Evolutionary conservation across 495 filamentous ascomycete genomes (phyloP), one percentile per base, ranked within the genome.

Genomic region (Astrothelium macrocarpum): DNA sequence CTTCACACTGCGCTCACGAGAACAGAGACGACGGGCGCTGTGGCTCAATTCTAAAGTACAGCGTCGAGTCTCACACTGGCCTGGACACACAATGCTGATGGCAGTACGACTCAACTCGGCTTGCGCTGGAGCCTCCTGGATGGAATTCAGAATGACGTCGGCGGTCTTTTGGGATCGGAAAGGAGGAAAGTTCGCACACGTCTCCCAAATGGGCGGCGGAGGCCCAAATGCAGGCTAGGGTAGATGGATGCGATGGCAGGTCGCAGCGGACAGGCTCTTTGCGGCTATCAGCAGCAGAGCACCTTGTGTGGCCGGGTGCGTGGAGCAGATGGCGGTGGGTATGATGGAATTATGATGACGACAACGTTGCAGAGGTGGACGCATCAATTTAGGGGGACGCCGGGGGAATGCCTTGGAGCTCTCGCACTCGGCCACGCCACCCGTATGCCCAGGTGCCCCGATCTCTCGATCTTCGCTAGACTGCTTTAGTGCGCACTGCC

Each of bases 281-380:
- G 49, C 49, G 49, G 25, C 49, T 56, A 28, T 56, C 49, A 26
- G 49, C n/a, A 49, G 45, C 45, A 18, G 12, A 20, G 45, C 49
- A 56, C 23, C 5, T 56, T 56, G 49, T 56, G 23, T 29, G 25
- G 49, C 49, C 49, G 49, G 49, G 49, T 28, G 49, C 49, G 25
- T 56, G 49, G 49, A 39, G 25, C 49, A 56, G 49, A 56, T 49
- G 45, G 14, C 11, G 12, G 34, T 39, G 34, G 45, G 49, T 29
- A 29, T 56, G 49, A 56, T 56, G 49, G 49, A 56, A 56, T 56
- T 56, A 56, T 56, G 49, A 56, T 56, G 49, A 56, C 49, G 49
- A 56, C 49, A 56, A 16, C 49, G 20, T 56, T 56, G 49, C 49
- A 56, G 49, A 56, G 49, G 49, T 29, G 49, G 49, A 56, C 49